A percentile compares a stretch with the other conserved stretches of the same genome.
These are phyloP conservation scores for Eucalyptus curtisii DNA, from an alignment of 345 rosid species.

Conservation along the genomic window DNA sequence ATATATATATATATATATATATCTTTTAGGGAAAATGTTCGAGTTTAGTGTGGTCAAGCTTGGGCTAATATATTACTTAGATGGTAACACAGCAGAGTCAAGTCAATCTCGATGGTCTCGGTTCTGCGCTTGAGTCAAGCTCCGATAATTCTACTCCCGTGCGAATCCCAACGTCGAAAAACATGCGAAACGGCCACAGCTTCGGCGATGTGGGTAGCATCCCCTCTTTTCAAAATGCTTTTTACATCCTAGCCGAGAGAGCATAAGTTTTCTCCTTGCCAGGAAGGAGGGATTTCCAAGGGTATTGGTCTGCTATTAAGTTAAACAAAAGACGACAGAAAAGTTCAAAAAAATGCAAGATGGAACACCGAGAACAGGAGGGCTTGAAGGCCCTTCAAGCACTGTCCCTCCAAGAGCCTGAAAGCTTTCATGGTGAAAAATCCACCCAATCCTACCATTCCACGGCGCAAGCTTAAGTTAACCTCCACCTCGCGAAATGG, in stretches of 20 bases:
- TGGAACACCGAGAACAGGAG: not conserved
- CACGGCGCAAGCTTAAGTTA: not conserved
- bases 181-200: not conserved
- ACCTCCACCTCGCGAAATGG: not conserved
- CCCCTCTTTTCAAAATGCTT: not conserved
- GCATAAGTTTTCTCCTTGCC: not conserved
- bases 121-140: not conserved
- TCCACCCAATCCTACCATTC: not conserved
- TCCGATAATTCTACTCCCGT: not conserved
- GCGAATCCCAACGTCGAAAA: not conserved
- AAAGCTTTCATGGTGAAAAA: not conserved
- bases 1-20: not conserved
- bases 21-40: not conserved
- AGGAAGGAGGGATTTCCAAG: not conserved
- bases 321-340: not conserved
- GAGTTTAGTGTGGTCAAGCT: not conserved
- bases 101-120: not conserved
- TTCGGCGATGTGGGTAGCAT: not conserved
- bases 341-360: fast-evolving
- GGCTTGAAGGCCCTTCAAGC: not conserved
- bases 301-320: not conserved
- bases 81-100: not conserved
- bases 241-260: not conserved
- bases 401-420: not conserved
- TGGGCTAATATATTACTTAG: not conserved